Percentiles rank a stretch among this genome's conserved stretches.
phyloP scores from a whole-genome alignment of 225 moss, liverwort and hornwort species.

The Anthoceros angustus region DNA sequence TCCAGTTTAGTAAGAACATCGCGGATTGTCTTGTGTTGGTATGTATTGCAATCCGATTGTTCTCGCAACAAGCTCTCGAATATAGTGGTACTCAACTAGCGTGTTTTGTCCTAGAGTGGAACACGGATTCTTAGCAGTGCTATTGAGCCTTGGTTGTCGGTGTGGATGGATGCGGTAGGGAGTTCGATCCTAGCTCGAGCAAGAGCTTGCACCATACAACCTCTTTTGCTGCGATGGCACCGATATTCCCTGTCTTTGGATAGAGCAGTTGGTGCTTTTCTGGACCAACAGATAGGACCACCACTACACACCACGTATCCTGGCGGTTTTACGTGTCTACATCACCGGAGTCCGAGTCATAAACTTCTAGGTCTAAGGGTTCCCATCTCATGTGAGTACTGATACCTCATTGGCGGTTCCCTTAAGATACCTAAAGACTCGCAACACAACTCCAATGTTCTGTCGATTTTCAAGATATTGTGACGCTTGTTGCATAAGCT shows the following conservation, averaged over 20 bases:
- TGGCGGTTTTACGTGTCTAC: background rate
- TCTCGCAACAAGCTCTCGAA: background rate
- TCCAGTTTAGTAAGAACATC: constrained; percentile 7
- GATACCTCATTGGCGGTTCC: background rate
- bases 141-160: constrained; percentile 1
- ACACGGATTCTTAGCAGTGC: background rate
- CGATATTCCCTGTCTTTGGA: background rate
- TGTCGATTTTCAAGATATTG: background rate
- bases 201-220: background rate
- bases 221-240: background rate
- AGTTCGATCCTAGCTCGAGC: background rate
- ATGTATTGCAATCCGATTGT: background rate
- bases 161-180: background rate
- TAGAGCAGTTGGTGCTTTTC: background rate
- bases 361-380: background rate
- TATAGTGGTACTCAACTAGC: constrained; percentile 4
- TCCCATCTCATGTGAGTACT: background rate
- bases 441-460: background rate
- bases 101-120: constrained; percentile 5
- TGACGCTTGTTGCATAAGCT: background rate
- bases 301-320: background rate
- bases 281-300: background rate
- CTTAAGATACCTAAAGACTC: background rate
- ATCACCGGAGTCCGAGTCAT: background rate
- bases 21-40: background rate